phyloP scores from a whole-genome alignment of 2,329 filamentous ascomycete genomes.

The Epichloe festucae region DNA sequence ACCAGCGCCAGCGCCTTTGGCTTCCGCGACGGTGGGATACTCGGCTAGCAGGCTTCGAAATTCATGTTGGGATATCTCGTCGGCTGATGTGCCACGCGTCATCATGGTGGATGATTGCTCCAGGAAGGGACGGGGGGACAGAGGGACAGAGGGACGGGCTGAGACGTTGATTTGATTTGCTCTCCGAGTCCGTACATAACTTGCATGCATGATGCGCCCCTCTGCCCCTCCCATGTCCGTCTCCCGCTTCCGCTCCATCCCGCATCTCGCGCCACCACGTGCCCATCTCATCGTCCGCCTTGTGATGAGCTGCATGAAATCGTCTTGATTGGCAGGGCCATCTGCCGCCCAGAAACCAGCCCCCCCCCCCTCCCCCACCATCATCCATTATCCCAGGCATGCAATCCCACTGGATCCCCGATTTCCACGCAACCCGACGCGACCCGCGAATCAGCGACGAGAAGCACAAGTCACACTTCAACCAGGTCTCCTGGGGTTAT shows the following conservation, averaged over 20 bases:
- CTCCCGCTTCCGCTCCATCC: too few relatives aligned
- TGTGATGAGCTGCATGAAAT: too few relatives aligned
- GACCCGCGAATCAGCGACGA: background rate
- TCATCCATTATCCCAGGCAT: too few relatives aligned
- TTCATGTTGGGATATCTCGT: conserved; percentile 16
- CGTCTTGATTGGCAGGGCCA: too few relatives aligned
- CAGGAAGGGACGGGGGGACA: background rate
- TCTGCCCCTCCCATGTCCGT: too few relatives aligned
- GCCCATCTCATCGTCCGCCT: too few relatives aligned
- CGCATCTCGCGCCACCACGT: too few relatives aligned
- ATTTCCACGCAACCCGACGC: background rate
- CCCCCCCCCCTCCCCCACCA: too few relatives aligned
- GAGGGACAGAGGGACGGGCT: background rate
- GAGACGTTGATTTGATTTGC: background rate
- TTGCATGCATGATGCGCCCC: too few relatives aligned
- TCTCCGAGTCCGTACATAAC: too few relatives aligned
- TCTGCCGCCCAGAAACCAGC: too few relatives aligned
- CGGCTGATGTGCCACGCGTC: conserved; percentile 1
- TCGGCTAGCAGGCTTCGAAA: conserved; percentile 24
- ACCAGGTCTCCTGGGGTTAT: background rate
- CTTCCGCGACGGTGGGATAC: conserved; percentile 28
- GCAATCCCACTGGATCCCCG: background rate
- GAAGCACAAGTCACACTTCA: background rate
- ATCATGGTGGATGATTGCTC: background rate
- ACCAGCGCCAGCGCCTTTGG: conserved; percentile 27